phyloP scores from a whole-genome alignment of 2,329 filamentous ascomycete species.

The Leptographium radiaticola region DNA sequence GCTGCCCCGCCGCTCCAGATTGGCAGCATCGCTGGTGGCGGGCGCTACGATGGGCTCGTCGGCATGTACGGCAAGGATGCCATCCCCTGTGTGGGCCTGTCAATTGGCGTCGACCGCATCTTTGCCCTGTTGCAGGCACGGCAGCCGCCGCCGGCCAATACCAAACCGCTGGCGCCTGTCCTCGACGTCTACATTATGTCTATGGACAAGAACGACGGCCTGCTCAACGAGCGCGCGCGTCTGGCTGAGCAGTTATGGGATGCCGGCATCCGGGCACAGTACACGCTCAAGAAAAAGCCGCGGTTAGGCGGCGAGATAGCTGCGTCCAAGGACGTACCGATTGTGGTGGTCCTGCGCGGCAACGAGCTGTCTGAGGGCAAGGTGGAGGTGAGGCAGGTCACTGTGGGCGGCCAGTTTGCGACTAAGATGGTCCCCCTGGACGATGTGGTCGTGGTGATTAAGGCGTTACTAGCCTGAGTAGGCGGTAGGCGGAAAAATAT shows the following conservation, averaged over 20 bases:
- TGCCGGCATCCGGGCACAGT: constrained; percentile 80
- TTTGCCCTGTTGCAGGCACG: constrained; percentile 78
- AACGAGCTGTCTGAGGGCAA: neutral
- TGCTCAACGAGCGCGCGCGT: constrained; percentile 71
- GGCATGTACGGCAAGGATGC: constrained; percentile 82
- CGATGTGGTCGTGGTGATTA: neutral
- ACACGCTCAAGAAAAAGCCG: constrained; percentile 78
- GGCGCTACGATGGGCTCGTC: constrained; percentile 83
- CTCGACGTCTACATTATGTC: constrained; percentile 92
- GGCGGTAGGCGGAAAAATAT: too few species aligned
- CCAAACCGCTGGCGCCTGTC: constrained; percentile 39
- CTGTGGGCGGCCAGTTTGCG: neutral
- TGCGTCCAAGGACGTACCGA: neutral
- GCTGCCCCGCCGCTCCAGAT: constrained; percentile 37
- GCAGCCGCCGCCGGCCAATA: constrained; percentile 19
- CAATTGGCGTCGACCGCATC: constrained; percentile 87
- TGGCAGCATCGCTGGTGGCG: constrained; percentile 76
- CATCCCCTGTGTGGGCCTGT: constrained; percentile 78
- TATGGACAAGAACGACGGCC: constrained; percentile 73
- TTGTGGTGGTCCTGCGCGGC: neutral
- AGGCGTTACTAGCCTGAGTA: neutral
- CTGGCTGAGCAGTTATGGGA: constrained; percentile 69
- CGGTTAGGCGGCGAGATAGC: constrained; percentile 31
- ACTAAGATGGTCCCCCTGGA: neutral
- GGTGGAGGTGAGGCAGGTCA: neutral